Conservation (phyloP, 768 basidiomycete species). For the Pulveroboletus sp. region DNA sequence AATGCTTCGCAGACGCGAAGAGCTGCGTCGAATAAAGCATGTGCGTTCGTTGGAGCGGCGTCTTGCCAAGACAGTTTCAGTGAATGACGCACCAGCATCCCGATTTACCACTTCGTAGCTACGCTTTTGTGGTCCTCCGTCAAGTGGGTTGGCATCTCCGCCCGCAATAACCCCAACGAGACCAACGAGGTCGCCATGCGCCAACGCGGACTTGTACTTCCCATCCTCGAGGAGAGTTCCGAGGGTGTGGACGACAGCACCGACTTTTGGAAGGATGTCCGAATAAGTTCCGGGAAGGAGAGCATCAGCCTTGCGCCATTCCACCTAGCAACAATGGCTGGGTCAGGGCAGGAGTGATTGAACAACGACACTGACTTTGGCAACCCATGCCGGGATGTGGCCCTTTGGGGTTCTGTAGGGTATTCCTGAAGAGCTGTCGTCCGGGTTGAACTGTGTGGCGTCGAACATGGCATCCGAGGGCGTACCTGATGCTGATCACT, state of each 20-base stretch:
- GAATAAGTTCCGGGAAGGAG: slow-evolving; percentile 71
- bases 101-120: slow-evolving; percentile 83
- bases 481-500: slow-evolving; percentile 85
- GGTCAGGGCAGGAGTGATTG: slow-evolving; percentile 8
- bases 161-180: slow-evolving; percentile 46
- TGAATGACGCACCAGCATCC: slow-evolving; percentile 68
- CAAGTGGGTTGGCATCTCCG: slow-evolving; percentile 55
- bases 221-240: slow-evolving; percentile 83
- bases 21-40: slow-evolving; percentile 38
- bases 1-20: slow-evolving; percentile 76
- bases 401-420: slow-evolving; percentile 88
- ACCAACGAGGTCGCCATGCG: slow-evolving; percentile 50
- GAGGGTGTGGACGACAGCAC: slow-evolving; percentile 88
- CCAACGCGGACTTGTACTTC: slow-evolving; percentile 73
- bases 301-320: slow-evolving; percentile 84
- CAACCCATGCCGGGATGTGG: slow-evolving; percentile 82
- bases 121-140: slow-evolving; percentile 35
- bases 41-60: slow-evolving; percentile 7
- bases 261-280: slow-evolving; percentile 57
- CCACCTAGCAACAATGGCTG: slow-evolving; percentile 48
- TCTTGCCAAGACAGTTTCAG: slow-evolving; percentile 3
- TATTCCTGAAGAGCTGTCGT: slow-evolving; percentile 73
- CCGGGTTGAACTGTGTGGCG: background rate
- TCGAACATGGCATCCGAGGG: background rate
- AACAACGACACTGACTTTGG: slow-evolving; percentile 46